Conservation (phyloP, 192 early-diverging fungal species). For the Backusella westeae region DNA sequence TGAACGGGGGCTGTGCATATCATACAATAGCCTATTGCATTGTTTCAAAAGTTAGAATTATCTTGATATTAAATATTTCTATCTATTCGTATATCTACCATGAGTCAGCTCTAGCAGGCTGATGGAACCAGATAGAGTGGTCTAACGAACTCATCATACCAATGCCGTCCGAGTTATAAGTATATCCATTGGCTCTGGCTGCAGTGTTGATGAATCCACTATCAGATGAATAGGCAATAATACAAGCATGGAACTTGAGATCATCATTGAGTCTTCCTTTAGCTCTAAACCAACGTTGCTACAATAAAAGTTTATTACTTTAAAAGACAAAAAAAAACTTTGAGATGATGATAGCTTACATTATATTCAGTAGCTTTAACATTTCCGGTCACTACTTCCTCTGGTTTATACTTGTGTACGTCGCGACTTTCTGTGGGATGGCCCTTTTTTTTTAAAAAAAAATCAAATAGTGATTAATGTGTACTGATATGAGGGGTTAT, state of each 20-base stretch:
- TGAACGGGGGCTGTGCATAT: conserved; percentile 70
- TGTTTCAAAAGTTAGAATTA: not conserved
- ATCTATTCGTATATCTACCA: conserved; percentile 51
- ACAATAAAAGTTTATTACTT: not conserved
- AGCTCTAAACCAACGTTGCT: conserved; percentile 60
- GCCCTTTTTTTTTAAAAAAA: not conserved
- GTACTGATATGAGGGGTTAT: not conserved
- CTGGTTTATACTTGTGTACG: not conserved
- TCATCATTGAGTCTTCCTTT: conserved; percentile 55
- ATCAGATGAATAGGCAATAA: conserved; percentile 55
- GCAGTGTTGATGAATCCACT: conserved; percentile 52
- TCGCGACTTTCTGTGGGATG: conserved; percentile 22
- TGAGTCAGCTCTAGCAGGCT: conserved; percentile 78
- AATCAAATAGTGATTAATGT: not conserved
- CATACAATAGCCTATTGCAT: conserved; percentile 63
- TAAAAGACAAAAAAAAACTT: not conserved
- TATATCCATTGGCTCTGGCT: conserved; percentile 13
- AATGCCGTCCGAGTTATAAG: not conserved
- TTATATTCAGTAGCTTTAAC: not conserved
- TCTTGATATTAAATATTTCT: not conserved
- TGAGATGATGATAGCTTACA: not conserved
- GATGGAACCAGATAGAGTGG: conserved; percentile 87
- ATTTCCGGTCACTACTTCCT: conserved; percentile 7
- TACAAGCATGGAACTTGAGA: conserved; percentile 54
- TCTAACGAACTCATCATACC: conserved; percentile 70